Conservation (phyloP, 495 filamentous ascomycete species). For the Tuber melanosporum region DNA sequence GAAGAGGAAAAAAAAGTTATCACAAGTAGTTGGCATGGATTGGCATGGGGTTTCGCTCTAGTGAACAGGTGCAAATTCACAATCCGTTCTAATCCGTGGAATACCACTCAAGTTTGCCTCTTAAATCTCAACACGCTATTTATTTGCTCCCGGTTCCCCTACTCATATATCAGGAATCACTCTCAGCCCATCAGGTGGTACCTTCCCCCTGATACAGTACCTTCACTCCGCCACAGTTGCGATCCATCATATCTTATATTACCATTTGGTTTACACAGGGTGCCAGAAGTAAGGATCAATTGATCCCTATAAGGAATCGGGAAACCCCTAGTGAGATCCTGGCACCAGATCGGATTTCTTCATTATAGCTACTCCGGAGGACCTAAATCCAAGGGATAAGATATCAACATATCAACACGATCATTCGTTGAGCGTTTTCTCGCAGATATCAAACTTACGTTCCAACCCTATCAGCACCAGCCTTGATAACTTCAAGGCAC, state of each 20-base stretch:
- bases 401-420: neutral
- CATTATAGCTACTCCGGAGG: constrained; percentile 35
- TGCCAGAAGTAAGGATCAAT: neutral
- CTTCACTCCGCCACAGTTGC: neutral
- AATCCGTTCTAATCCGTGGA: neutral
- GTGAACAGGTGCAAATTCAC: neutral
- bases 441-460: constrained; percentile 43
- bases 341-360: constrained; percentile 21
- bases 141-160: neutral
- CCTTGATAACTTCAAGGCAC: constrained; percentile 54
- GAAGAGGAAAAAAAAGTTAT: neutral
- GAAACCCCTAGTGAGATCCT: constrained; percentile 29
- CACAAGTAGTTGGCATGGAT: neutral
- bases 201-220: neutral
- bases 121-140: neutral
- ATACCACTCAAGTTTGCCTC: neutral
- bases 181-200: neutral
- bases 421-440: neutral
- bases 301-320: neutral
- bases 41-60: neutral
- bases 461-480: constrained; percentile 60
- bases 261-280: neutral
- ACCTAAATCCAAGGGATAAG: constrained; percentile 13
- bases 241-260: constrained; percentile 5
- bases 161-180: constrained; percentile 2